Conservation (phyloP, 176 grass and related monocot genomes). For the Melocanna baccifera region DNA sequence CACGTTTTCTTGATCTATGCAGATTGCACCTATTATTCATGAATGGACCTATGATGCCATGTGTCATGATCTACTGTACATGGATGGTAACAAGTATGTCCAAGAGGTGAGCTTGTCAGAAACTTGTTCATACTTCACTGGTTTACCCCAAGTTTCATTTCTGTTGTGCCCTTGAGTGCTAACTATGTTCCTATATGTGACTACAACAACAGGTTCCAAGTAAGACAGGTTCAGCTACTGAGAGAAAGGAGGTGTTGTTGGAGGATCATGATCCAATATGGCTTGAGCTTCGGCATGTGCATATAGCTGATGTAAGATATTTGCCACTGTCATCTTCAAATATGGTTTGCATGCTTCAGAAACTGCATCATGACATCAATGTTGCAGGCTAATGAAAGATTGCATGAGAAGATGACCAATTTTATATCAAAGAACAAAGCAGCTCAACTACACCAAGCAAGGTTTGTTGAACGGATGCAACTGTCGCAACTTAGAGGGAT, state of each 20-base stretch:
- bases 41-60: slow-evolving; percentile 99
- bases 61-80: slow-evolving; percentile 86
- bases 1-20: slow-evolving; percentile 15
- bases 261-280: slow-evolving; percentile 96
- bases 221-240: slow-evolving; percentile 55
- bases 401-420: slow-evolving; percentile 85
- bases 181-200: not conserved
- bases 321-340: slow-evolving; percentile 15
- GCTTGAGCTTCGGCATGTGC: slow-evolving; percentile 77
- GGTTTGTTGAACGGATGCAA: slow-evolving; percentile 35
- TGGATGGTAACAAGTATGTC: slow-evolving; percentile 97
- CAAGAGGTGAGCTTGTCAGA: slow-evolving; percentile 59
- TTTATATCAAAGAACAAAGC: slow-evolving; percentile 91
- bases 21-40: slow-evolving; percentile 98
- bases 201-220: slow-evolving; percentile 54
- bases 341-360: not conserved
- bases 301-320: slow-evolving; percentile 79
- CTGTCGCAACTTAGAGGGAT: not conserved
- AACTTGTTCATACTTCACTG: not conserved
- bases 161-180: not conserved
- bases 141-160: not conserved
- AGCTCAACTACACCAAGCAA: slow-evolving; percentile 70
- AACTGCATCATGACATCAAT: not conserved
- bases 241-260: slow-evolving; percentile 83
- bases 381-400: slow-evolving; percentile 68